A percentile compares a stretch with the other conserved stretches of the same genome.
These are phyloP conservation scores for Boletus putidus DNA, from an alignment of 1,284 basidiomycete species.

Conservation along the genomic window DNA sequence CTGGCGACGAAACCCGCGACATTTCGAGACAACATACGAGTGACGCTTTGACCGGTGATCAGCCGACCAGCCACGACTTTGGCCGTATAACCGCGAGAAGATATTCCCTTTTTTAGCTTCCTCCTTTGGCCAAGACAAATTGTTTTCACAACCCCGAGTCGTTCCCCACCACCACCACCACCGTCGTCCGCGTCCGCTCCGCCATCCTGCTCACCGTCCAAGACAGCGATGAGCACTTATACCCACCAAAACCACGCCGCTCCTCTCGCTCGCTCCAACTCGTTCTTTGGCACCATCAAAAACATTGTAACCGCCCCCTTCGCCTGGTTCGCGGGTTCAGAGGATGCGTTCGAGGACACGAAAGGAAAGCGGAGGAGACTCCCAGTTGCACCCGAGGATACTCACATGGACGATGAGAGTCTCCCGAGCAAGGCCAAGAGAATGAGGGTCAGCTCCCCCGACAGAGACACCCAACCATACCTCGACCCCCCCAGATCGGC, in stretches of 20 bases:
- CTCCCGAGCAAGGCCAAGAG: conserved; percentile 47
- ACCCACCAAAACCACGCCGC: conserved; percentile 30
- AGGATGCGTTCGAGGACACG: conserved; percentile 47
- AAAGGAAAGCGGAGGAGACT: conserved; percentile 54
- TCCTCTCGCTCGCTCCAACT: conserved; percentile 47
- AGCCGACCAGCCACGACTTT: not conserved
- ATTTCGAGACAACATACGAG: conserved; percentile 24
- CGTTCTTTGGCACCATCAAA: conserved; percentile 59
- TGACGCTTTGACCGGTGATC: not conserved
- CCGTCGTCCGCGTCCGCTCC: conserved; percentile 17
- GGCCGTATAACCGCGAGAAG: conserved; percentile 14
- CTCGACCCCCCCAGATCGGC: conserved; percentile 55
- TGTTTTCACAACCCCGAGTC: conserved; percentile 26
- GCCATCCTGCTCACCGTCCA: conserved; percentile 18
- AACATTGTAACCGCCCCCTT: conserved; percentile 65
- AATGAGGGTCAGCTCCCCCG: conserved; percentile 54
- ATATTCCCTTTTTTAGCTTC: conserved; percentile 13
- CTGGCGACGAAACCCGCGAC: conserved; percentile 5
- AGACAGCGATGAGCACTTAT: conserved; percentile 37
- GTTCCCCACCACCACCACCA: conserved; percentile 29
- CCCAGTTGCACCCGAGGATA: conserved; percentile 37
- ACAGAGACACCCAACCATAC: conserved; percentile 42
- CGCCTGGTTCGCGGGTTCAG: conserved; percentile 54
- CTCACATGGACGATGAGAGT: conserved; percentile 33
- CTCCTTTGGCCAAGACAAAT: conserved; percentile 18